Conservation (phyloP, 805 yeast species). For the Ogataea philodendri region DNA sequence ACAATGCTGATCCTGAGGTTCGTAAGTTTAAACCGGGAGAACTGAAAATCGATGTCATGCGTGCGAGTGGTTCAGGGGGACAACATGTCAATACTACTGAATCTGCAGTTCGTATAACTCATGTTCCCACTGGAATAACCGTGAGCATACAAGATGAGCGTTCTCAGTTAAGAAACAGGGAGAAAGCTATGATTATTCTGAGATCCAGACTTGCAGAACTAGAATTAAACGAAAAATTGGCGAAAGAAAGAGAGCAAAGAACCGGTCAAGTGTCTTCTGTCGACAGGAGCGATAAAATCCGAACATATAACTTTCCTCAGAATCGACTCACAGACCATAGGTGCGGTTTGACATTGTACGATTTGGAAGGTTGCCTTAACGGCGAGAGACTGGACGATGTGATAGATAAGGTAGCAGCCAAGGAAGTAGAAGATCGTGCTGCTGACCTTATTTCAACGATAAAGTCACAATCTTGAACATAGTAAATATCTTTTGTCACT, state of each 20-base stretch:
- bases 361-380: slow-evolving; percentile 61
- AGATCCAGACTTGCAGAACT: slow-evolving; percentile 81
- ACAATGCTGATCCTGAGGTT: slow-evolving; percentile 40
- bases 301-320: slow-evolving; percentile 92
- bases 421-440: slow-evolving; percentile 46
- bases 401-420: slow-evolving; percentile 49
- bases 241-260: slow-evolving; percentile 63
- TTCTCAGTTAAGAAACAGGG: slow-evolving; percentile 92
- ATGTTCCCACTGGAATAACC: slow-evolving; percentile 84
- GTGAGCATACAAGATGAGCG: slow-evolving; percentile 93
- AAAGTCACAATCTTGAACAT: too few species aligned
- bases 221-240: slow-evolving; percentile 64
- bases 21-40: slow-evolving; percentile 82
- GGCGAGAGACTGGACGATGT: slow-evolving; percentile 59
- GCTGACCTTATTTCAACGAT: slow-evolving; percentile 35
- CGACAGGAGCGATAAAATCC: slow-evolving; percentile 86
- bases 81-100: slow-evolving; percentile 98
- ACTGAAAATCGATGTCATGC: slow-evolving; percentile 91
- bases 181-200: slow-evolving; percentile 81
- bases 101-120: slow-evolving; percentile 91
- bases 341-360: slow-evolving; percentile 77
- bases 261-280: slow-evolving; percentile 84
- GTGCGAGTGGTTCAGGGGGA: slow-evolving; percentile 97
- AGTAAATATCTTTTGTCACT: background rate
- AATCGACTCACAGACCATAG: slow-evolving; percentile 93